Evolutionary conservation across 2,329 filamentous ascomycete genomes (phyloP).

Genomic region (Colletotrichum limetticola): DNA sequence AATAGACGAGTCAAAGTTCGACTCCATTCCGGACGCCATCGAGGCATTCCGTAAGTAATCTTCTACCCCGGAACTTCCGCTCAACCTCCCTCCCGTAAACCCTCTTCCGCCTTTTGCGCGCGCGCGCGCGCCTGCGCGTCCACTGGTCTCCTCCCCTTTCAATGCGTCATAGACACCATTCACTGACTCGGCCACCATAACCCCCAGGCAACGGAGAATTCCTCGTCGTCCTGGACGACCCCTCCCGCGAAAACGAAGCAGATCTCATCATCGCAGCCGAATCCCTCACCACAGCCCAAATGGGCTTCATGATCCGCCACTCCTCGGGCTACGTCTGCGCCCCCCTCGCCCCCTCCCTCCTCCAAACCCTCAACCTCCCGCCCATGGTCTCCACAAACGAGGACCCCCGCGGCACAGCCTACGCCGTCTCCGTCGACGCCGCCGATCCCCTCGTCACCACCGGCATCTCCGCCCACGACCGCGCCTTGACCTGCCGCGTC

Average conservation of each 20-base stretch:
- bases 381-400: slow-evolving; percentile 84
- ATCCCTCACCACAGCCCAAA: slow-evolving; percentile 85
- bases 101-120: neutral
- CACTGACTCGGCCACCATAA: slow-evolving; percentile 9
- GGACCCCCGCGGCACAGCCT: slow-evolving; percentile 91
- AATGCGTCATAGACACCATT: neutral
- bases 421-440: slow-evolving; percentile 90
- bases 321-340: slow-evolving; percentile 93
- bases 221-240: slow-evolving; percentile 93
- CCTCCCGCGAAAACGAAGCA: slow-evolving; percentile 95
- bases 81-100: slow-evolving; percentile 19
- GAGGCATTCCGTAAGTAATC: slow-evolving; percentile 69
- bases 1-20: slow-evolving; percentile 66
- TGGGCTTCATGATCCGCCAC: slow-evolving; percentile 95
- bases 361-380: slow-evolving; percentile 78
- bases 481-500: slow-evolving; percentile 81
- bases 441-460: slow-evolving; percentile 80
- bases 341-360: slow-evolving; percentile 77
- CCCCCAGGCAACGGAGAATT: slow-evolving; percentile 81
- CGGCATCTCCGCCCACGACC: slow-evolving; percentile 90
- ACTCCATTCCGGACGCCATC: slow-evolving; percentile 73
- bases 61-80: neutral
- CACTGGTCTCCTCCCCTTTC: neutral
- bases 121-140: no score
- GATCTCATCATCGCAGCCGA: slow-evolving; percentile 95